Evolutionary conservation across 306 rosid species (phyloP), one percentile per base, ranked within the genome.

Genomic region (Betula pendula): DNA sequence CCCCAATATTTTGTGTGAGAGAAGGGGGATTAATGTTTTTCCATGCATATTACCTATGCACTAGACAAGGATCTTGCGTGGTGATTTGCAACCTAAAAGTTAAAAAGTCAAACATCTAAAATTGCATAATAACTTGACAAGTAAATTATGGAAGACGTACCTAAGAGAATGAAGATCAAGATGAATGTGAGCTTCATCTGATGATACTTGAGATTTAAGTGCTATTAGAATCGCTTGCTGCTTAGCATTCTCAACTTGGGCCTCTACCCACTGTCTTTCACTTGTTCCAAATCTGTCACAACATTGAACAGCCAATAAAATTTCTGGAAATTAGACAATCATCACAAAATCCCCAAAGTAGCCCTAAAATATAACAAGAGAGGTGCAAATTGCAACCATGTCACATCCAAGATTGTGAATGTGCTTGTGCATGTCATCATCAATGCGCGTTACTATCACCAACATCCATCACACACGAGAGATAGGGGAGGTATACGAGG

Each of bases 181-280:
- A 88, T 90, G 99, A 80, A 95, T 89, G 79, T 95, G 97, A n/a
- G 97, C 97, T 85, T 95, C 99, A 81, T 95, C 99, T 15, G 96
- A 87, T 62, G 96, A 87, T 66, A 95, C 91, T 88, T 95, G 99
- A 20, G 99, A 85, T 86, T 87, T 92, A 78, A 95, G 96, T 43
- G 87, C 87, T 86, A 75, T 75, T 79, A 95, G 81, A 84, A 92
- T 88, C 38, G 99, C 97, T 85, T 95, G 97, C 78, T 95, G 97
- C 85, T 88, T 92, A 75, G 97, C 94, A 81, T 92, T 95, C 84
- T 95, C 96, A 80, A 95, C 99, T 85, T 95, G 98, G 17, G 97
- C 97, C 85, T 92, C 99, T 53, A 95, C 99, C 99, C 99, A 95
- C 71, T 95, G 99, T 78, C 95, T 88, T 87, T 95, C 99, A 87